Conservation (phyloP, 352 stramenopile genomes). For the Globisporangium emineosum region DNA sequence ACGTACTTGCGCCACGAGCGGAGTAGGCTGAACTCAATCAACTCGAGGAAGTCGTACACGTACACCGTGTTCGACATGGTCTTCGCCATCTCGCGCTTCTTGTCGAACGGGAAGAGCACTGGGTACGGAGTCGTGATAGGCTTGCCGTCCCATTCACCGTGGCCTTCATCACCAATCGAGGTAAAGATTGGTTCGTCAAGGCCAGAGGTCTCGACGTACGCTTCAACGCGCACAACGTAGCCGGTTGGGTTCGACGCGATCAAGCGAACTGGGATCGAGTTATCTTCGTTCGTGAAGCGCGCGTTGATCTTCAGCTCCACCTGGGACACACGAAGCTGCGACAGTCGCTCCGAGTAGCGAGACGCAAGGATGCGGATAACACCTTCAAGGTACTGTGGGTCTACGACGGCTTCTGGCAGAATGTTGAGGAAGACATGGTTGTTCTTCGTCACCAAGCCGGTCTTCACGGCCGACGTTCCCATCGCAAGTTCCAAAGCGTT, state of each 20-base stretch:
- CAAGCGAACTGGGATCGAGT: constrained; percentile 95
- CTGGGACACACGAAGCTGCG: constrained; percentile 92
- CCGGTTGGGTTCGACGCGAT: constrained; percentile 97
- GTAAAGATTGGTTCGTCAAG: constrained; percentile 86
- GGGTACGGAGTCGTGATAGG: constrained; percentile 96
- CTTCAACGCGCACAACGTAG: constrained; percentile 98
- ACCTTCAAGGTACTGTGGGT: constrained; percentile 95
- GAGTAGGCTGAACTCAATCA: constrained; percentile 97
- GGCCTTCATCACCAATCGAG: constrained; percentile 85
- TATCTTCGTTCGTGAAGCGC: constrained; percentile 89
- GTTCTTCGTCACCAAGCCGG: constrained; percentile 84
- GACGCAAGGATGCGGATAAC: constrained; percentile 92
- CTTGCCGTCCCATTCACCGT: constrained; percentile 93
- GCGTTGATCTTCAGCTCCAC: constrained; percentile 97
- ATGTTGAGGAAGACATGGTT: constrained; percentile 99
- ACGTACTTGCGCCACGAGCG: constrained; percentile 92
- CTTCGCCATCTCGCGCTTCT: constrained; percentile 89
- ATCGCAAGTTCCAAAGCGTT: constrained; percentile 97
- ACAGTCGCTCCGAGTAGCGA: constrained; percentile 88
- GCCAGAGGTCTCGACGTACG: constrained; percentile 96
- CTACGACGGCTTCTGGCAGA: constrained; percentile 91
- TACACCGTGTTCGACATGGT: constrained; percentile 98
- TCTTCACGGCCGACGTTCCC: constrained; percentile 88
- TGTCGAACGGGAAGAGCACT: constrained; percentile 94
- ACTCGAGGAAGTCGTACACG: constrained; percentile 98